A percentile compares a stretch with the other conserved stretches of the same genome.
Conservation (phyloP, 176 grass and related monocot genomes). For the Stipa capillata region DNA sequence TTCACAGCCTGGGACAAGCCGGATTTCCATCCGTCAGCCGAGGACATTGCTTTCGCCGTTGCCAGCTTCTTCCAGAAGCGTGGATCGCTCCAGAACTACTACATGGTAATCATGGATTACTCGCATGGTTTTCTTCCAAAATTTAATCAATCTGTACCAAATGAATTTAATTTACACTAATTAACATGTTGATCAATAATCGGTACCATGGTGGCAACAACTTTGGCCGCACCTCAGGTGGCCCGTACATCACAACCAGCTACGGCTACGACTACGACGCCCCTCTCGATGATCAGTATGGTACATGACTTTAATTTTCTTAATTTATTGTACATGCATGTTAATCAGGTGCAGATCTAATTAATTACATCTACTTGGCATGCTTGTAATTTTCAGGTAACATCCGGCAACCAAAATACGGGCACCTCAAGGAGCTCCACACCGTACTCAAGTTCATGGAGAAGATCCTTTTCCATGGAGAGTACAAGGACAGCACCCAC, state of each 20-base stretch:
- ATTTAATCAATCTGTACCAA: too few relatives aligned
- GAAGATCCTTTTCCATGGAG: not conserved
- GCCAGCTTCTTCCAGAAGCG: conserved; percentile 82
- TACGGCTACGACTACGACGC: conserved; percentile 85
- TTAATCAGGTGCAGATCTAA: too few relatives aligned
- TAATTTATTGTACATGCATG: too few relatives aligned
- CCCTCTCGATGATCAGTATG: conserved; percentile 85
- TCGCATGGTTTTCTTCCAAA: not conserved
- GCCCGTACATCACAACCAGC: conserved; percentile 88
- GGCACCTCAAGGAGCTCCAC: not conserved
- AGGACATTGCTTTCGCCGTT: conserved; percentile 62
- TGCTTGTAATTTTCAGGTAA: not conserved
- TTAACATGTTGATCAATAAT: not conserved
- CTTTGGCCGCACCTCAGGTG: conserved; percentile 60
- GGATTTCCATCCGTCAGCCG: conserved; percentile 44
- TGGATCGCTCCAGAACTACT: conserved; percentile 73
- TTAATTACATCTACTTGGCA: too few relatives aligned
- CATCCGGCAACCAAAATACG: not conserved
- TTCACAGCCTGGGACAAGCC: conserved; percentile 79
- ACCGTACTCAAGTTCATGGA: not conserved
- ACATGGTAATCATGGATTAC: conserved; percentile 31
- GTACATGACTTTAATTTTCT: conserved; percentile 2
- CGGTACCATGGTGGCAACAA: conserved; percentile 93
- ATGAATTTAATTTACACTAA: too few relatives aligned
- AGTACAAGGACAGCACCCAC: not conserved